Evolutionary conservation across 129 eudicot species (phyloP).

Genomic region (Deinandra increscens): DNA sequence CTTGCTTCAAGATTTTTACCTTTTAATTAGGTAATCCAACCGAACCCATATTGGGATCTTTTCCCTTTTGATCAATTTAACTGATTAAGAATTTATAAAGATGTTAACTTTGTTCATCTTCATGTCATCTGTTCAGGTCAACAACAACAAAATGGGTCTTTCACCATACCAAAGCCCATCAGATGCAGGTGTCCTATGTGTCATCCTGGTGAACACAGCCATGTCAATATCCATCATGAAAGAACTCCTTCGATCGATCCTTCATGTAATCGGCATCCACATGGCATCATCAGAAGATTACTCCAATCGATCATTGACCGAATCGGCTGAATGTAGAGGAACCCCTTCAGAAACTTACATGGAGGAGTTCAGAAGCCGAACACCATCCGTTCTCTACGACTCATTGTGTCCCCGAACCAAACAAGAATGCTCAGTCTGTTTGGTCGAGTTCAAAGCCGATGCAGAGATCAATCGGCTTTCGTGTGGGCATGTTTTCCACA

Average conservation of each 20-base stretch:
- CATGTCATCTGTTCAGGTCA: constrained; percentile 38
- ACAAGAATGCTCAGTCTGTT: constrained; percentile 83
- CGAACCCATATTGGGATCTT: background rate
- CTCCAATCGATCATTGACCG: constrained; percentile 31
- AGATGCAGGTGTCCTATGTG: constrained; percentile 74
- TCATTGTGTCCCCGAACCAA: constrained; percentile 38
- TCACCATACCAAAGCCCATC: constrained; percentile 65
- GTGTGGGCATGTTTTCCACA: constrained; percentile 84
- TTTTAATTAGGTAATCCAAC: background rate
- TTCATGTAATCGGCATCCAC: constrained; percentile 65
- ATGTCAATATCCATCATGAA: constrained; percentile 65
- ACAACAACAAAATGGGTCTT: constrained; percentile 56
- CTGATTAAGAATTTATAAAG: background rate
- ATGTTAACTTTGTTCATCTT: constrained; percentile 12
- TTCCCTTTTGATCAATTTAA: background rate
- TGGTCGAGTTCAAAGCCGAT: constrained; percentile 61
- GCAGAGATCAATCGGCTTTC: constrained; percentile 68
- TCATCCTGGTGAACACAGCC: constrained; percentile 72
- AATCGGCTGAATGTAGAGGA: constrained; percentile 41
- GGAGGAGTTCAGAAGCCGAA: constrained; percentile 63
- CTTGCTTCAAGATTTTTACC: constrained; percentile 9
- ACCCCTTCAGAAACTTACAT: constrained; percentile 60
- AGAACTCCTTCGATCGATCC: constrained; percentile 59
- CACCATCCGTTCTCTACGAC: constrained; percentile 54
- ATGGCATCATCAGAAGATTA: constrained; percentile 65